Evolutionary conservation across 2,329 filamentous ascomycete genomes (phyloP), one percentile per base, ranked within the genome.

Genomic region (Aureobasidium subglaciale): DNA sequence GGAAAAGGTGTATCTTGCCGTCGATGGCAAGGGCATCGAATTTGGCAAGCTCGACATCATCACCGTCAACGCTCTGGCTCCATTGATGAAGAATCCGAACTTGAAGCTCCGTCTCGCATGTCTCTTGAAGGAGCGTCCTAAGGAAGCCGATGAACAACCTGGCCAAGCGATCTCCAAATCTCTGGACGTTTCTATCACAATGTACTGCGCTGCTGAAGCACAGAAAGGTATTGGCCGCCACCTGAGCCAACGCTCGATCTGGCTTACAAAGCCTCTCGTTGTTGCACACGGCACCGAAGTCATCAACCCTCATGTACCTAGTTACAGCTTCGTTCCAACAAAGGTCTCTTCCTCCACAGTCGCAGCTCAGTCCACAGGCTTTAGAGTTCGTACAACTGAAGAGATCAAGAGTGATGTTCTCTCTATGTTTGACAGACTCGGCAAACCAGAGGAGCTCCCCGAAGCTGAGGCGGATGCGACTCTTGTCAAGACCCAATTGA

Each of bases 391-490:
- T 29, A 92, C 88, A 0, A 84, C 85, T 0, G 92, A 97, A 63
- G 90, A 97, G 70, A 86, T 96, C 58, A 86, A 87, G 9, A 85
- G 83, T 60, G 90, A 96, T 56, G 87, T 96, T 20, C 81, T 89
- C 68, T 84, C 83, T 38, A 88, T 97, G 67, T 96, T 99, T 64
- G 90, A 96, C 71, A 86, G 85, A 7, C 81, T 96, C 35, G 81
- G 85, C 24, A 85, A 85, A 63, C 84, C 80, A 9, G 87, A 95
- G 56, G 83, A 89, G 58, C 74, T 97, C 6, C 87, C 87, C 0
- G 80, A 85, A 61, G 83, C 86, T 73, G 84, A 92, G 4, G 80
- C 88, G 0, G 77, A 82, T 53, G 60, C 72, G 2, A 70, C 74
- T 6, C 78, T 93, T 53, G 78, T 79, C 56, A 90, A 85, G 0